Percentiles rank a stretch among this genome's conserved stretches.
Conservation (phyloP, 345 rosid species). For the Rhizophora mangle region DNA sequence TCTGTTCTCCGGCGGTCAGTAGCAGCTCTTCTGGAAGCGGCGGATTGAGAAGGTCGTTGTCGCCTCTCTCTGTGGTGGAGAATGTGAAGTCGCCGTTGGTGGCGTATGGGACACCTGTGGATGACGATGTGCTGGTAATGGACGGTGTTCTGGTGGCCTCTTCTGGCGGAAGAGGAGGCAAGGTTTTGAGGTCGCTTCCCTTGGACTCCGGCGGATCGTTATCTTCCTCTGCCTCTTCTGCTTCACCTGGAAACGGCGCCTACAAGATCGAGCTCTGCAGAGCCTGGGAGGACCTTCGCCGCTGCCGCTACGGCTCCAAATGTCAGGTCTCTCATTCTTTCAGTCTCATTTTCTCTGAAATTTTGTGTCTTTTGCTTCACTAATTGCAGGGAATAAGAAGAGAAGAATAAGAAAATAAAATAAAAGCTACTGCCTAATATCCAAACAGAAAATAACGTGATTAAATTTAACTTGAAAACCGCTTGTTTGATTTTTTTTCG, state of each 20-base stretch:
- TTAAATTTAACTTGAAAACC: too few relatives aligned
- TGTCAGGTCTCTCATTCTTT: conserved; percentile 39
- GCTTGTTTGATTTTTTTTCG: not conserved
- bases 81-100: conserved; percentile 15
- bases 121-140: conserved; percentile 56
- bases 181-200: conserved; percentile 9
- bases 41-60: not conserved
- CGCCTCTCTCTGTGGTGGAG: conserved; percentile 36
- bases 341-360: not conserved
- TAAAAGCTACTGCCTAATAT: too few relatives aligned
- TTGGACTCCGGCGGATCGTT: conserved; percentile 20
- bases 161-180: conserved; percentile 9
- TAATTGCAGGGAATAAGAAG: not conserved
- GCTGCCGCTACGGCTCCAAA: conserved; percentile 36
- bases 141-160: conserved; percentile 55
- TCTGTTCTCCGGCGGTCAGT: not conserved
- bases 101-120: conserved; percentile 14
- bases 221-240: conserved; percentile 13
- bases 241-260: conserved; percentile 14
- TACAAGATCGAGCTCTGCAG: conserved; percentile 28
- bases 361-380: not conserved
- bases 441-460: too few relatives aligned
- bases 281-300: conserved; percentile 32
- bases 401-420: not conserved
- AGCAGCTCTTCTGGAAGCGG: not conserved